Conservation (phyloP, 2,329 filamentous ascomycete species). For the Diplodia sapinea region DNA sequence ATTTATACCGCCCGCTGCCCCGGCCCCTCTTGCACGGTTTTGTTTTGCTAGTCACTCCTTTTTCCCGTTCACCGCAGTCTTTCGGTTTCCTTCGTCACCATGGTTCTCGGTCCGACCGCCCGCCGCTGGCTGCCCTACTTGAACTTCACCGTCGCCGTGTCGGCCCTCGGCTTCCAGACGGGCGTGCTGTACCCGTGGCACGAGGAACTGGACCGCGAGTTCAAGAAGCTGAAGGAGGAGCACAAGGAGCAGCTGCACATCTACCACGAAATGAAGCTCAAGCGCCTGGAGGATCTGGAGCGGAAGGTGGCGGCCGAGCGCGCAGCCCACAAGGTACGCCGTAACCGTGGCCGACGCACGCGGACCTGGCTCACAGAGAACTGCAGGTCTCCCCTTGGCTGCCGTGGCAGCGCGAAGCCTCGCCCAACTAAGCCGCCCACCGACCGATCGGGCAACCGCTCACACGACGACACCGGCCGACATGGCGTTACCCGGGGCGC, state of each 20-base stretch:
- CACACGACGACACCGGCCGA: slow-evolving; percentile 19
- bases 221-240: slow-evolving; percentile 64
- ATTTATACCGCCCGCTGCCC: slow-evolving; percentile 25
- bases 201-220: slow-evolving; percentile 67
- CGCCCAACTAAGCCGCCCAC: slow-evolving; percentile 2
- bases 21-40: slow-evolving; percentile 6
- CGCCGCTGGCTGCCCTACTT: slow-evolving; percentile 31
- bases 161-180: slow-evolving; percentile 70
- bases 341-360: background rate
- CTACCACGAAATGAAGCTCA: slow-evolving; percentile 29
- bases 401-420: slow-evolving; percentile 21
- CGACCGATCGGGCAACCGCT: background rate
- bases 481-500: slow-evolving; percentile 7
- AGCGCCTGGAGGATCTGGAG: slow-evolving; percentile 28
- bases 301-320: slow-evolving; percentile 23
- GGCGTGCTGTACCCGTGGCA: slow-evolving; percentile 75
- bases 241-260: slow-evolving; percentile 49
- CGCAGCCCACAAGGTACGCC: slow-evolving; percentile 6
- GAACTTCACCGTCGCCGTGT: slow-evolving; percentile 70
- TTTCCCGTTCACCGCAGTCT: background rate
- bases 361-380: background rate
- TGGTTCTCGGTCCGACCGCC: slow-evolving; percentile 30
- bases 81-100: background rate
- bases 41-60: slow-evolving; percentile 24
- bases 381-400: slow-evolving; percentile 1